Evolutionary conservation across 129 eudicot genomes (phyloP), one percentile per base, ranked within the genome.

Genomic region (Deinandra increscens): DNA sequence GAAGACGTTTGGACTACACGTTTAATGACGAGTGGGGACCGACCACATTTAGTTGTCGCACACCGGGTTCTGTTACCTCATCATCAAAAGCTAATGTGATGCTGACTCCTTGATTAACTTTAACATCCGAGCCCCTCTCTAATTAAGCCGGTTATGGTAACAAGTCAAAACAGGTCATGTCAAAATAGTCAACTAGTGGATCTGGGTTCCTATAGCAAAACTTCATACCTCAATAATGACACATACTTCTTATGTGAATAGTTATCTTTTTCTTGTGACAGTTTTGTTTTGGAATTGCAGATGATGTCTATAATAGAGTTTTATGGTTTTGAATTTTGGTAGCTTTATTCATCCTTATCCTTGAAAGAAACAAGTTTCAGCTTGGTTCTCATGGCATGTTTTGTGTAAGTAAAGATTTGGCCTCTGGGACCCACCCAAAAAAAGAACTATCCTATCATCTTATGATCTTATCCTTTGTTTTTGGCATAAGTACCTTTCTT

Each of bases 21-120:
- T 85, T 90, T 64, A 89, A 90, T 78, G 60, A 51, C 36, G 95
- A 83, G 69, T 83, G 84, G 82, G 91, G 87, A 39, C 76, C 82
- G n/a, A 71, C 72, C 18, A 64, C 66, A 54, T 84, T 69, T 49
- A 76, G 84, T 69, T 66, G 83, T 64, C 34, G 72, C 69, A 72
- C 88, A 66, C 87, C 91, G 1, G 78, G 83, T 75, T 81, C 88
- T 4, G 65, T 86, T 53, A 66, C 78, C 33, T 74, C 75, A 20
- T 53, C 84, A 2, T 67, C 95, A 17, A 77, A 73, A 60, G 51
- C 79, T 17, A 85, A 74, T n/a, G 9, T 77, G 55, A 75, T 78
- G 77, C 77, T 82, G 74, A 74, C 87, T 39, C 83, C 81, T 31
- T 78, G 78, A 80, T 38, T 14, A 18, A 15, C 66, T 45, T 61